Percentiles rank a stretch among this genome's conserved stretches.
Evolutionary conservation across 2,329 filamentous ascomycete genomes (phyloP).

Genomic region (Penicillium sp.): DNA sequence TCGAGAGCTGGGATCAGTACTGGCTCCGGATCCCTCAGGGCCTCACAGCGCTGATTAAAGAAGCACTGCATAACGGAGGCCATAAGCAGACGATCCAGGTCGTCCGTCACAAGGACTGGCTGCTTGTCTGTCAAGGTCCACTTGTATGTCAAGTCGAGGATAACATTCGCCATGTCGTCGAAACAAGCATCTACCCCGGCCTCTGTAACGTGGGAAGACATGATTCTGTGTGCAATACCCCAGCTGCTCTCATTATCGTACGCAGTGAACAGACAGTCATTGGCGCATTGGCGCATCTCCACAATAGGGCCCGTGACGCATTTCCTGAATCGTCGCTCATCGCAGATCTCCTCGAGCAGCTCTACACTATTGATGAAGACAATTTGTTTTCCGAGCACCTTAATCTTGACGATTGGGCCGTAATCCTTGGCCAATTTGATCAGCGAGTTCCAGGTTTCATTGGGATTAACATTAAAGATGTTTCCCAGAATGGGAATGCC

Average conservation of each 20-base stretch:
- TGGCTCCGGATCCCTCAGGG: constrained; percentile 52
- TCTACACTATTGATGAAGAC: constrained; percentile 59
- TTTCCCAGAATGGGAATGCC: constrained; percentile 58
- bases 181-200: constrained; percentile 48
- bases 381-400: constrained; percentile 49
- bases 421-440: constrained; percentile 54
- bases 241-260: constrained; percentile 57
- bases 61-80: constrained; percentile 57
- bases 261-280: constrained; percentile 70
- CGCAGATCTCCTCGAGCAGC: constrained; percentile 66
- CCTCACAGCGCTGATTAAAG: constrained; percentile 56
- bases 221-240: constrained; percentile 63
- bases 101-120: constrained; percentile 51
- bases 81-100: constrained; percentile 59
- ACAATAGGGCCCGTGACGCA: constrained; percentile 56
- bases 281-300: constrained; percentile 62
- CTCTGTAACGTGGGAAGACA: constrained; percentile 52
- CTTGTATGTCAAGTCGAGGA: constrained; percentile 54
- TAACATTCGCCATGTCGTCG: constrained; percentile 54
- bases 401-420: constrained; percentile 64
- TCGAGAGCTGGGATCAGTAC: constrained; percentile 60
- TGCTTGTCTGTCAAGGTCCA: constrained; percentile 53
- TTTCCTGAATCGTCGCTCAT: constrained; percentile 65
- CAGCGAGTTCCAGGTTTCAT: constrained; percentile 56
- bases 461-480: constrained; percentile 54